Evolutionary conservation across 257 asterid species (phyloP), one percentile per base, ranked within the genome.

Genomic region (Mitragyna speciosa): DNA sequence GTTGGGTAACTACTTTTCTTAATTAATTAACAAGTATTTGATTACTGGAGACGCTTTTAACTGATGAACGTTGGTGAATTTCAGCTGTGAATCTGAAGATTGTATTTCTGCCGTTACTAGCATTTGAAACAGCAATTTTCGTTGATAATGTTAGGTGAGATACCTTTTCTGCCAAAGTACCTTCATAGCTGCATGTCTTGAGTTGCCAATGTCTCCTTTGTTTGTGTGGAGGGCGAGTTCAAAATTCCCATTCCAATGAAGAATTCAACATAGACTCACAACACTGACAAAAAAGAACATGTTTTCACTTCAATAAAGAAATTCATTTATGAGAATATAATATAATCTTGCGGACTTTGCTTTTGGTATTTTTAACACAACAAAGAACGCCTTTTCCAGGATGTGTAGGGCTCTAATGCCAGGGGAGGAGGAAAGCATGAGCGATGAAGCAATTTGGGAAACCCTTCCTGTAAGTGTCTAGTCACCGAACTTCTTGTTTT

Each of bases 341-440:
- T 45, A 74, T 30, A 47, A 49, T 28, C 8, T 33, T 76, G 49
- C 58, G 20, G 2, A 15, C 52, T 65, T 48, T 28, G 7, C 73
- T 31, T 54, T 81, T 26, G 75, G 73, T 71, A 36, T 79, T 22
- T 39, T 26, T 36, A 72, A 56, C 43, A 33, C 14, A 47, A 6
- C 10, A 20, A 9, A 24, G 26, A n/a, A 8, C 33, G 52, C 41
- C 63, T 81, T 47, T 81, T 82, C 30, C 85, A 95, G 99, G 89
- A 93, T 93, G 98, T 94, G 99, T 83, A 84, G 96, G 86, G 90
- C 98, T 76, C 87, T 94, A 82, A 92, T 95, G 97, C 99, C 99
- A 71, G 96, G 98, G 76, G 99, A 95, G 36, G 98, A 95, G 0
- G 99, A 95, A 59, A 89, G 82, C 83, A 86, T 94, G 86, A 91